Conservation (phyloP, 768 basidiomycete species). For the Termitomyces titanicus region DNA sequence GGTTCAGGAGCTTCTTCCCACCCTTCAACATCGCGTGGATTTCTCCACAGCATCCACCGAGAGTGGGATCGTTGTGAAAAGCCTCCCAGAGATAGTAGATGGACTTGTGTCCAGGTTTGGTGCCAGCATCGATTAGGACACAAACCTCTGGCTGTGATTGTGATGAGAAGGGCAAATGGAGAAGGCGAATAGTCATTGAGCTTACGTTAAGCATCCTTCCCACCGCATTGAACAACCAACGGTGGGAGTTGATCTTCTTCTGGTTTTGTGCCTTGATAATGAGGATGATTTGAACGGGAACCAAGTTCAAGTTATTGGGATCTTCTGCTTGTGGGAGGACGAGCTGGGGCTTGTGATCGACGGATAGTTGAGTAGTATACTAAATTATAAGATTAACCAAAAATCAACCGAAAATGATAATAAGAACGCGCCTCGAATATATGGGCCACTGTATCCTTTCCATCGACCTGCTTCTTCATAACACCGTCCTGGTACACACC, state of each 20-base stretch:
- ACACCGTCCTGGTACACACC: slow-evolving; percentile 94
- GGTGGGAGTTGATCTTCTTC: slow-evolving; percentile 95
- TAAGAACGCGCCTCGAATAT: slow-evolving; percentile 78
- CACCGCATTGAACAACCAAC: slow-evolving; percentile 95
- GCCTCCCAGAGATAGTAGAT: slow-evolving; percentile 96
- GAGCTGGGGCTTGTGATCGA: slow-evolving; percentile 86
- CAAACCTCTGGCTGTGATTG: slow-evolving; percentile 76
- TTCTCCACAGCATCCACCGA: slow-evolving; percentile 88
- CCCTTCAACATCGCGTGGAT: slow-evolving; percentile 97
- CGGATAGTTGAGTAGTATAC: slow-evolving; percentile 96
- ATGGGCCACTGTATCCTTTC: slow-evolving; percentile 87
- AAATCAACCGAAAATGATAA: neutral
- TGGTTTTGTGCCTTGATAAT: slow-evolving; percentile 93
- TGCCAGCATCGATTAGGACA: slow-evolving; percentile 92
- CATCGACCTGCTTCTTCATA: slow-evolving; percentile 90
- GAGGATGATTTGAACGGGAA: slow-evolving; percentile 89
- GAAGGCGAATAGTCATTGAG: neutral
- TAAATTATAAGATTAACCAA: slow-evolving; percentile 25
- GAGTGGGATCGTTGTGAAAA: slow-evolving; percentile 72
- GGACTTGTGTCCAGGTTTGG: slow-evolving; percentile 93
- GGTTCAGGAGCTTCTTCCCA: slow-evolving; percentile 90
- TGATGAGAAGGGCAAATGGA: neutral
- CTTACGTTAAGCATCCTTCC: slow-evolving; percentile 66
- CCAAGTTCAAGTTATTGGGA: slow-evolving; percentile 88
- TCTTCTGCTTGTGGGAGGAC: slow-evolving; percentile 88